Evolutionary conservation across 1,139 yeast species (phyloP), one percentile per base, ranked within the genome.

Genomic region (Suhomyces ambrosiae): DNA sequence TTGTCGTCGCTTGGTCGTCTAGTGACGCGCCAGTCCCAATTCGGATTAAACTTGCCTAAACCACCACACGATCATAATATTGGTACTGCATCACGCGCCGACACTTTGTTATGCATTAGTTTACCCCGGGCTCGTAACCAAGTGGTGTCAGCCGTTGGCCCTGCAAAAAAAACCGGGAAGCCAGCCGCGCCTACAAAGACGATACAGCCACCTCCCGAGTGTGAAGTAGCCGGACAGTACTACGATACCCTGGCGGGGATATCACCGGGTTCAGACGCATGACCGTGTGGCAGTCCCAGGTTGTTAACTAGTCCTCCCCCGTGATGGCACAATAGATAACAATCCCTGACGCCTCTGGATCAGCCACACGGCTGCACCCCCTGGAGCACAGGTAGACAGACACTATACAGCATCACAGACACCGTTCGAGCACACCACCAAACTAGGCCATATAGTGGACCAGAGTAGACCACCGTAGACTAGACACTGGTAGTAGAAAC

Each of bases 81-180:
- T 23, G 24, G 24, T 23, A 8, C 24, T 23, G 24, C 24, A 23
- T 23, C 24, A 23, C 24, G 15, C 15, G 10, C 15, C 15, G 27
- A 5, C 5, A 24, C 5, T 24, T 24, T 24, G 14, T 24, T 5
- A 10, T 4, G 16, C 10, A 4, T 12, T 4, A 12, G 25, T 6
- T 5, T 12, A 15, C 27, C 6, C 24, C 10, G 36, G 27, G 32
- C 36, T 23, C 32, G 24, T 12, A 23, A 33, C 32, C 28, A 17
- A 14, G 17, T n/a, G 27, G 29, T 18, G 25, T 22, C 34, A 30
- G 32, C 38, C 38, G 38, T 35, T 35, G 35, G 23, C 38, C 38
- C 38, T 35, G 38, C 31, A 27, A 33, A n/a, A n/a, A n/a, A n/a
- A 33, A 17, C 11, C 18, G 14, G 15, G 23, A 22, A 12, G 25